Conservation (phyloP, 2,329 filamentous ascomycete species). For the Phialemoniopsis sp. region DNA sequence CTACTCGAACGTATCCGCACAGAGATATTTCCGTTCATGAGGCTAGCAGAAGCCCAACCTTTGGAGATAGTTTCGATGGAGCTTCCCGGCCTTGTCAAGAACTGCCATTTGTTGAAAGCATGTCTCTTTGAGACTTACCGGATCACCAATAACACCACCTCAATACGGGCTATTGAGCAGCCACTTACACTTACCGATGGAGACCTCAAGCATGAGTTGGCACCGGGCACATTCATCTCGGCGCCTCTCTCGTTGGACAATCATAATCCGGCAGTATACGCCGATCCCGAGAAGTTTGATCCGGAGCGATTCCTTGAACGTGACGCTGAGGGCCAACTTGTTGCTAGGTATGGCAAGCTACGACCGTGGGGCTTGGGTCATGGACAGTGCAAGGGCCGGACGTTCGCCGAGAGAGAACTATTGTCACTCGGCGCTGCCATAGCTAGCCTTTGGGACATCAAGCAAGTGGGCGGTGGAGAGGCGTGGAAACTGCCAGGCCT, state of each 20-base stretch:
- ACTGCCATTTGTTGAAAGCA: slow-evolving; percentile 10
- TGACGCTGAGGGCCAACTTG: slow-evolving; percentile 3
- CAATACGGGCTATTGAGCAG: slow-evolving; percentile 7
- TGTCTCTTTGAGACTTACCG: slow-evolving; percentile 10
- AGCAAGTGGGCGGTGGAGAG: slow-evolving; percentile 3
- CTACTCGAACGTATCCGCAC: slow-evolving; percentile 5
- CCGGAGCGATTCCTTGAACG: slow-evolving; percentile 18
- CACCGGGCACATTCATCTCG: slow-evolving; percentile 8
- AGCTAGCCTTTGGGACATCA: slow-evolving; percentile 10
- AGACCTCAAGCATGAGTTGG: slow-evolving; percentile 2
- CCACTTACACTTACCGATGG: slow-evolving; percentile 8
- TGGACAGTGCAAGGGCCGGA: slow-evolving; percentile 9
- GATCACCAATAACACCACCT: slow-evolving; percentile 7
- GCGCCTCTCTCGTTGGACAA: slow-evolving; percentile 10
- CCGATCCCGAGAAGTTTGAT: slow-evolving; percentile 17
- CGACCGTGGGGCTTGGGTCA: slow-evolving; percentile 9
- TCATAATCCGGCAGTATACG: slow-evolving; percentile 14
- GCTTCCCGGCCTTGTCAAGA: slow-evolving; percentile 2
- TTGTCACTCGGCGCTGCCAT: slow-evolving; percentile 7
- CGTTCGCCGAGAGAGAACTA: slow-evolving; percentile 12
- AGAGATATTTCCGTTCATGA: slow-evolving; percentile 8
- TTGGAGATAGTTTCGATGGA: slow-evolving; percentile 3
- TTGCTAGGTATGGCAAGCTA: slow-evolving; percentile 8
- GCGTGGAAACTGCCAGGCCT: slow-evolving; percentile 8
- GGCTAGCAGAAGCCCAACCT: neutral